These are phyloP conservation scores for Solanum sejunctum DNA, from an alignment of 257 asterid genomes.

Conservation along the genomic window DNA sequence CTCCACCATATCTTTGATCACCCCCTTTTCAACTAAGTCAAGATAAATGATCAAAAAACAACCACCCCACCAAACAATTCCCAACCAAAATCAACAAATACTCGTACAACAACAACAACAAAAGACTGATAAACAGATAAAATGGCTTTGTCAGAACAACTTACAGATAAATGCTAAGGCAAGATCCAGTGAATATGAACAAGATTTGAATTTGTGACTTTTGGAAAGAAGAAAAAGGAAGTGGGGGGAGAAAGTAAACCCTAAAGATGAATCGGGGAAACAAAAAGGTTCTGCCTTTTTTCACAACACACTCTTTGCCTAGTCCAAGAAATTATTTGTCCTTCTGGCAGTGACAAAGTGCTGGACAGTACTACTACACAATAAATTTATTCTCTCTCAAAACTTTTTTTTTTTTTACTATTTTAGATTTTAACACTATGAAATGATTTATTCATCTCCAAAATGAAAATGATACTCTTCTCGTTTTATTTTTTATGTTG, in stretches of 20 bases:
- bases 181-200: background rate
- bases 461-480: background rate
- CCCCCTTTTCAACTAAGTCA: background rate
- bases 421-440: background rate
- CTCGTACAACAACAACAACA: background rate
- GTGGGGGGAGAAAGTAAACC: background rate
- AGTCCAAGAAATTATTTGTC: background rate
- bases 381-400: background rate
- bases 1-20: background rate
- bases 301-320: background rate
- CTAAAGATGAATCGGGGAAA: background rate
- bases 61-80: background rate
- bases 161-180: background rate
- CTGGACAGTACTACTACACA: background rate
- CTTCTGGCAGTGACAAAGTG: background rate
- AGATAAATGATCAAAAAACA: background rate
- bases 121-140: background rate
- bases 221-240: background rate
- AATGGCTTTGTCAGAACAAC: background rate
- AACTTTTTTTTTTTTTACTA: background rate
- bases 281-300: background rate
- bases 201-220: background rate
- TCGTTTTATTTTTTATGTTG: rapidly evolving
- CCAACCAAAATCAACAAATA: background rate
- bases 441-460: background rate